A percentile compares a stretch with the other conserved stretches of the same genome.
Conservation (phyloP, 2,329 filamentous ascomycete species). For the Penicillium sp. region DNA sequence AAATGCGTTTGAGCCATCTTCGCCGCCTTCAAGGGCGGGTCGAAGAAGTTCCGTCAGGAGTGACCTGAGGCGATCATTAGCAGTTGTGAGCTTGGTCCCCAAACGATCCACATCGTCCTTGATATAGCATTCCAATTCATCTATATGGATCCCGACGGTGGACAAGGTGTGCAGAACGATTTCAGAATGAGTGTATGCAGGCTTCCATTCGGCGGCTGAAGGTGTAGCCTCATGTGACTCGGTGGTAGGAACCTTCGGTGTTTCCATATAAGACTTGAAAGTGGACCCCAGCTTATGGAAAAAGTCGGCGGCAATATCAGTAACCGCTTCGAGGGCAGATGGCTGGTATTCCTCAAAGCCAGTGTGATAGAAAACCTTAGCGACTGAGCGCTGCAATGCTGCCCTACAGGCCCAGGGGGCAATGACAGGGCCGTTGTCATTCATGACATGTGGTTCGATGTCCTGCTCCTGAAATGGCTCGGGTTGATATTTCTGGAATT, state of each 20-base stretch:
- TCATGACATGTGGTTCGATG: slow-evolving; percentile 82
- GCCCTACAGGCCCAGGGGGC: slow-evolving; percentile 77
- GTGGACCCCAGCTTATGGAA: slow-evolving; percentile 80
- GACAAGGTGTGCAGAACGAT: slow-evolving; percentile 81
- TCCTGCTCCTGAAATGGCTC: slow-evolving; percentile 86
- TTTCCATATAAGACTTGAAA: slow-evolving; percentile 78
- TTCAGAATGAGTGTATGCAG: slow-evolving; percentile 79
- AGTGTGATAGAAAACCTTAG: slow-evolving; percentile 91
- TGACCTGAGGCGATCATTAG: slow-evolving; percentile 92
- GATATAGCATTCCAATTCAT: slow-evolving; percentile 78
- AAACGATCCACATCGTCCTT: slow-evolving; percentile 92
- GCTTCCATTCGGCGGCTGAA: slow-evolving; percentile 52
- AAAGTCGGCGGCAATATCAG: slow-evolving; percentile 85
- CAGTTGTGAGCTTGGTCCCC: slow-evolving; percentile 71
- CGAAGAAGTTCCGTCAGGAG: slow-evolving; percentile 92
- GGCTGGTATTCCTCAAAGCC: slow-evolving; percentile 98
- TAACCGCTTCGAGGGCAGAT: slow-evolving; percentile 84
- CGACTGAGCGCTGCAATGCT: slow-evolving; percentile 84
- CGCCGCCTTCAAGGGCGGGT: slow-evolving; percentile 78
- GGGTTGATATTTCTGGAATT: slow-evolving; percentile 94
- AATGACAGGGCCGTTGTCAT: slow-evolving; percentile 85
- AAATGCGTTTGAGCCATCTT: slow-evolving; percentile 86
- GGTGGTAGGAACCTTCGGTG: slow-evolving; percentile 67
- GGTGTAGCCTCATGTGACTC: slow-evolving; percentile 45
- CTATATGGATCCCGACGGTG: slow-evolving; percentile 79